Percentiles rank a stretch among this genome's conserved stretches.
Evolutionary conservation across 2,329 filamentous ascomycete genomes (phyloP).

Genomic region (Fusarium illudens): DNA sequence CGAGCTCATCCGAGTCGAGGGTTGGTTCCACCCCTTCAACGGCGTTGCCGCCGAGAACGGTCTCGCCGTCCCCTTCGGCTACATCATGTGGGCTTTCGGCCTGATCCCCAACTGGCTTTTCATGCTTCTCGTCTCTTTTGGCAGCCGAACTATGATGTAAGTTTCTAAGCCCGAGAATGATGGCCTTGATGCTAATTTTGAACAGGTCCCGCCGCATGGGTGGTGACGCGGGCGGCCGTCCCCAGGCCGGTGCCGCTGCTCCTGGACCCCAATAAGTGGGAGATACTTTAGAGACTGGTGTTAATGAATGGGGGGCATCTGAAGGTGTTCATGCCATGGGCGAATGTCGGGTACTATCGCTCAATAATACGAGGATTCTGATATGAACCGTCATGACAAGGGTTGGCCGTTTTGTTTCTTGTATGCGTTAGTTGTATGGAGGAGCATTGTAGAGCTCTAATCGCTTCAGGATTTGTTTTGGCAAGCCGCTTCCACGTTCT

Average conservation of each 20-base stretch:
- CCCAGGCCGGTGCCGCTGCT: slow-evolving; percentile 17
- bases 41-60: slow-evolving; percentile 70
- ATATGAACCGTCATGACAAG: slow-evolving; percentile 16
- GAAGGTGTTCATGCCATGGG: slow-evolving; percentile 16
- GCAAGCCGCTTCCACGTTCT: slow-evolving; percentile 65
- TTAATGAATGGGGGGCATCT: slow-evolving; percentile 16
- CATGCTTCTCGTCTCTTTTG: slow-evolving; percentile 78
- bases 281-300: not conserved
- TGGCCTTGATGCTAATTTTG: slow-evolving; percentile 34
- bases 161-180: slow-evolving; percentile 45
- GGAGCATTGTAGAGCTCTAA: slow-evolving; percentile 26
- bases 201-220: slow-evolving; percentile 51
- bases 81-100: slow-evolving; percentile 71
- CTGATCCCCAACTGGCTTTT: slow-evolving; percentile 78
- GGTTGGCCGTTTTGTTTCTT: slow-evolving; percentile 25
- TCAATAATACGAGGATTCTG: slow-evolving; percentile 23
- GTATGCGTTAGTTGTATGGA: slow-evolving; percentile 22
- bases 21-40: slow-evolving; percentile 80
- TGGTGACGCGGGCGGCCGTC: slow-evolving; percentile 25
- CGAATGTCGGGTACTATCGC: slow-evolving; percentile 25
- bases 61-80: slow-evolving; percentile 71
- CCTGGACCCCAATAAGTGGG: slow-evolving; percentile 31
- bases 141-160: slow-evolving; percentile 80
- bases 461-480: slow-evolving; percentile 53
- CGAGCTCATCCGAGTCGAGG: slow-evolving; percentile 60